A percentile compares a stretch with the other conserved stretches of the same genome.
Evolutionary conservation across 2,329 filamentous ascomycete species (phyloP).

Genomic region (Tricladium varicosporioides): DNA sequence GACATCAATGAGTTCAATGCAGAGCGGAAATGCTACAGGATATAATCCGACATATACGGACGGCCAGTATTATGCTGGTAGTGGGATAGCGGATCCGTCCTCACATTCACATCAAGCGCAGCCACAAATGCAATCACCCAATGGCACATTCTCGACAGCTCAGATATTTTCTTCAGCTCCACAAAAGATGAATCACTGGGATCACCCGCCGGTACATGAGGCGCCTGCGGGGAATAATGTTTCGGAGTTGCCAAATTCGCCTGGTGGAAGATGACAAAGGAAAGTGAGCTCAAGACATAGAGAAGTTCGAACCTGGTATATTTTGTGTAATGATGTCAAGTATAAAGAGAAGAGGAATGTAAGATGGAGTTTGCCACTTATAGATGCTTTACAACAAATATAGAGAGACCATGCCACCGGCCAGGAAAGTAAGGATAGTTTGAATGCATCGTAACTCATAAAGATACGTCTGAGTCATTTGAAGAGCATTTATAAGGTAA

Average conservation of each 20-base stretch:
- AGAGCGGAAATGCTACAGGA: background rate
- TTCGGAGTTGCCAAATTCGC: background rate
- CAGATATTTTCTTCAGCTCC: background rate
- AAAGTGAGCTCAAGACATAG: no score
- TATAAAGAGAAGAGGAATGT: no score
- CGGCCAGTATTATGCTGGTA: background rate
- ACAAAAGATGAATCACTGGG: constrained; percentile 2
- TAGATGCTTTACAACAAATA: no score
- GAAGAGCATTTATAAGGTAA: no score
- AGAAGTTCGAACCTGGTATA: no score
- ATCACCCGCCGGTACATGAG: constrained; percentile 9
- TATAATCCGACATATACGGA: background rate
- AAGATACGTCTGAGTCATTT: no score
- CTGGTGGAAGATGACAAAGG: background rate
- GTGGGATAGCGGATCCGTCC: background rate
- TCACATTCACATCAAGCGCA: background rate
- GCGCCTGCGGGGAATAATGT: constrained; percentile 6
- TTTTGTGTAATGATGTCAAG: no score
- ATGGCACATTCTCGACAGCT: background rate
- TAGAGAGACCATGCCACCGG: no score
- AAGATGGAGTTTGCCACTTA: no score
- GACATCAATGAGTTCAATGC: background rate
- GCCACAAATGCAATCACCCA: background rate
- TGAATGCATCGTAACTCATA: no score
- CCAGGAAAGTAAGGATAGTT: no score